Evolutionary conservation across 2,329 filamentous ascomycete species (phyloP).

Genomic region (Penicillium rolfsii): DNA sequence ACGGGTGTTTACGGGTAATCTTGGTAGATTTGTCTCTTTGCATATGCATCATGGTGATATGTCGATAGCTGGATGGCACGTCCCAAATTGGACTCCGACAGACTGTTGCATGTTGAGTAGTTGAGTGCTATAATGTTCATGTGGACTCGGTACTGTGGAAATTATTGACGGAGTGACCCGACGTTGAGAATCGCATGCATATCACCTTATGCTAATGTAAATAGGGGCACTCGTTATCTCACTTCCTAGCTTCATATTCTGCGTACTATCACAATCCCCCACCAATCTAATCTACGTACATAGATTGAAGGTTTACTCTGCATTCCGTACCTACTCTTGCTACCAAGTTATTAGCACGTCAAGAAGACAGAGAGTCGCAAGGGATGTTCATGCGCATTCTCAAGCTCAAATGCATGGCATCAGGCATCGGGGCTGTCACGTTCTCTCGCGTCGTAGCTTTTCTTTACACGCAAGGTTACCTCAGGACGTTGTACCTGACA

Average conservation of each 20-base stretch:
- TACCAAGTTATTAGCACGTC: too few species aligned
- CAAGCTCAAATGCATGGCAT: background rate
- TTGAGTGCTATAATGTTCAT: background rate
- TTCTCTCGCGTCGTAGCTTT: slow-evolving; percentile 10
- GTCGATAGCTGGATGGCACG: background rate
- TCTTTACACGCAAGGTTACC: background rate
- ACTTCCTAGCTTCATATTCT: background rate
- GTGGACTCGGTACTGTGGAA: background rate
- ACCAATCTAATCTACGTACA: background rate
- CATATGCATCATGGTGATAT: background rate
- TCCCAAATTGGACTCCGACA: background rate
- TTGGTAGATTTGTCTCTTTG: background rate
- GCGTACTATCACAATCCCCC: background rate
- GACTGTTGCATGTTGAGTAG: background rate
- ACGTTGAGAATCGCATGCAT: background rate
- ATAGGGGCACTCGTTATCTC: background rate
- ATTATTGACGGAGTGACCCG: background rate
- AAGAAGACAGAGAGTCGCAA: background rate
- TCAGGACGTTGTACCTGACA: background rate
- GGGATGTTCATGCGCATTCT: slow-evolving; percentile 15
- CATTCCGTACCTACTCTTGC: background rate
- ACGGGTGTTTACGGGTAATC: background rate
- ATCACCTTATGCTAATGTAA: background rate
- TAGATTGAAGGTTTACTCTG: background rate
- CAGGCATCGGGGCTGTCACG: background rate